Conservation (phyloP, 1,139 yeast genomes). For the Diutina mesorugosa region DNA sequence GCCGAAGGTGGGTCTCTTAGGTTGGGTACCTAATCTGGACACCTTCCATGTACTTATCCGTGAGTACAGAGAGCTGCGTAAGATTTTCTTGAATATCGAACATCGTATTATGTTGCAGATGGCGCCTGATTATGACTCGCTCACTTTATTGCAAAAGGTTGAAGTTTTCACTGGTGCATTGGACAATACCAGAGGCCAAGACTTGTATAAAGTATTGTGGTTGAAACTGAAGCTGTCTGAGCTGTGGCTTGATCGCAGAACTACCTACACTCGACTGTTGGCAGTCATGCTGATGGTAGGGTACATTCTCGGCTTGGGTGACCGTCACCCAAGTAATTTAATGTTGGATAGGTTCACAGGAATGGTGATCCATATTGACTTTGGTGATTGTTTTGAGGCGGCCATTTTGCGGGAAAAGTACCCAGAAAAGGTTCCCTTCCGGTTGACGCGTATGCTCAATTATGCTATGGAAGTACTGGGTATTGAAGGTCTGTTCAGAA, state of each 20-base stretch:
- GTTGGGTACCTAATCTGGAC: slow-evolving; percentile 97
- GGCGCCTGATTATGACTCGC: slow-evolving; percentile 94
- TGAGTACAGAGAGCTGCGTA: slow-evolving; percentile 86
- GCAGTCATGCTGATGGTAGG: slow-evolving; percentile 99
- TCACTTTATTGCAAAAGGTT: slow-evolving; percentile 81
- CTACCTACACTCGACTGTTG: slow-evolving; percentile 87
- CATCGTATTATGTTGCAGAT: slow-evolving; percentile 93
- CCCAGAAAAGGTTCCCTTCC: slow-evolving; percentile 96
- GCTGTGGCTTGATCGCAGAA: slow-evolving; percentile 95
- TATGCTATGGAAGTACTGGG: slow-evolving; percentile 99
- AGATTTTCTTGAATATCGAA: slow-evolving; percentile 80
- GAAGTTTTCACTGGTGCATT: slow-evolving; percentile 94
- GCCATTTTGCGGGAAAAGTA: slow-evolving; percentile 92
- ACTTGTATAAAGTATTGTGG: slow-evolving; percentile 91
- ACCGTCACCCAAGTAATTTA: slow-evolving; percentile 93
- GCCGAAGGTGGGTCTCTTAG: slow-evolving; percentile 91
- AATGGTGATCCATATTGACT: slow-evolving; percentile 92
- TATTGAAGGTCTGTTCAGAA: slow-evolving; percentile 92
- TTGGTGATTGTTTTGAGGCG: slow-evolving; percentile 98
- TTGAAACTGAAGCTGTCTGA: slow-evolving; percentile 90
- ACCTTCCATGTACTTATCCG: slow-evolving; percentile 89
- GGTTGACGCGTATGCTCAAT: slow-evolving; percentile 91
- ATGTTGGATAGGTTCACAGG: slow-evolving; percentile 94
- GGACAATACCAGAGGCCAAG: slow-evolving; percentile 94
- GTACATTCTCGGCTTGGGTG: slow-evolving; percentile 90